Base-by-base conservation (phyloP, 2,329 filamentous ascomycete species). In the Alternaria longipes region DNA sequence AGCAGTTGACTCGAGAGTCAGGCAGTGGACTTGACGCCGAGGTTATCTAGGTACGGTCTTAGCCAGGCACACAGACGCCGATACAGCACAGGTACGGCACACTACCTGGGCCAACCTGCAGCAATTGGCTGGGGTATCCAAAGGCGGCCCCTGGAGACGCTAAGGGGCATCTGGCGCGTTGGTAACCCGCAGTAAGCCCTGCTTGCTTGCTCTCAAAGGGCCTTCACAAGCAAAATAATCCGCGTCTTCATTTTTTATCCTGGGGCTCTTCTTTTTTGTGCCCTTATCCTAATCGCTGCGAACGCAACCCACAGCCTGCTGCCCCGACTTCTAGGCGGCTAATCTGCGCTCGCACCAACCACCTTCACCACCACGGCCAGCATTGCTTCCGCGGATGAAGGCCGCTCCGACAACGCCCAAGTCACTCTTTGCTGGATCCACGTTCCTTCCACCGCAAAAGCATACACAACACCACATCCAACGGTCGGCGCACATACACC, bases 401-500 rank as follows among this genome's bases (percentile, higher is more conserved):
- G 30, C 62, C 56, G 40, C 51, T 18, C 40, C 53, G 30, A 60
- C 63, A 40, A 18, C 55, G 36, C 50, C 44, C 54, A 68, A 56
- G 61, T 58, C 63, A 62, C 60, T 45, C 47, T 60, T 56, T 24
- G 51, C 62, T 34, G 46, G 56, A 60, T 53, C 53, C 18, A 57
- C 63, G 42, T 32, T 56, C 56, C 51, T 26, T 56, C 56, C 51
- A 42, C 28, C 47, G 44, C 34, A 54, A 46, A 60, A 58, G 44
- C 65, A 60, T 32, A 47, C 46, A 50, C 53, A 46, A 18, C 58
- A 46, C 67, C 53, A 45, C 53, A 36, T 24, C 8, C 46, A 50
- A 36, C 58, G 47, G 56, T 50, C 61, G 54, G 65, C 65, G 57
- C 68, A 65, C 64, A 47, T 34, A 51, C 52, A 60, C 56, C 38